A percentile compares a stretch with the other conserved stretches of the same genome.
Conservation (phyloP, 768 basidiomycete species). For the Mycena kentingensis region DNA sequence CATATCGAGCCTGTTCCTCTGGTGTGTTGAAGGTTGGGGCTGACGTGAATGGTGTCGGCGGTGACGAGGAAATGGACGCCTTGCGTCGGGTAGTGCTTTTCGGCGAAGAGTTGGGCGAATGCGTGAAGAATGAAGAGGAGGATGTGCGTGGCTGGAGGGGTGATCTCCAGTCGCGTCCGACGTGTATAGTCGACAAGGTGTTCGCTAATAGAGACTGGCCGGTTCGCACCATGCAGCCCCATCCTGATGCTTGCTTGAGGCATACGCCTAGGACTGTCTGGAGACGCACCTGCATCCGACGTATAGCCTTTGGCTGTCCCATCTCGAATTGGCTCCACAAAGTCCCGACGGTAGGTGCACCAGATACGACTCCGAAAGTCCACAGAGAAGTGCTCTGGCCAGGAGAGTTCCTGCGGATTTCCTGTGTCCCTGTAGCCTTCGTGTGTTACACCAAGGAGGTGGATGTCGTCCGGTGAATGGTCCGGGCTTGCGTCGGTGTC, state of each 20-base stretch:
- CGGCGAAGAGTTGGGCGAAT: constrained; percentile 18
- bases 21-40: constrained; percentile 23
- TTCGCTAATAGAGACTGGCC: constrained; percentile 85
- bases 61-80: constrained; percentile 49
- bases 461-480: constrained; percentile 7
- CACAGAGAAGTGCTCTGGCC: constrained; percentile 19
- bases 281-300: constrained; percentile 77
- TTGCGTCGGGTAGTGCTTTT: constrained; percentile 22
- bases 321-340: constrained; percentile 57
- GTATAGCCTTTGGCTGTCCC: constrained; percentile 80
- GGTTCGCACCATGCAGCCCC: constrained; percentile 92
- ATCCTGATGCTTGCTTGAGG: too few species aligned
- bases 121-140: constrained; percentile 21
- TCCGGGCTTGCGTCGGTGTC: constrained; percentile 16
- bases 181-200: constrained; percentile 70
- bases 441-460: constrained; percentile 20
- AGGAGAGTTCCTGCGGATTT: constrained; percentile 9
- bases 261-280: too few species aligned
- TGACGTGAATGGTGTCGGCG: too few species aligned
- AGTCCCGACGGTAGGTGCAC: constrained; percentile 43
- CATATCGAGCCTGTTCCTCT: constrained; percentile 45
- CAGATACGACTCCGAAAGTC: constrained; percentile 29
- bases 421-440: constrained; percentile 8
- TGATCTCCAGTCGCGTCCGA: constrained; percentile 80
- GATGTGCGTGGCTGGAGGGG: constrained; percentile 10